Percentiles rank a stretch among this genome's conserved stretches.
Conservation (phyloP, 2,329 filamentous ascomycete genomes). For the Ophidiomyces ophidiicola region DNA sequence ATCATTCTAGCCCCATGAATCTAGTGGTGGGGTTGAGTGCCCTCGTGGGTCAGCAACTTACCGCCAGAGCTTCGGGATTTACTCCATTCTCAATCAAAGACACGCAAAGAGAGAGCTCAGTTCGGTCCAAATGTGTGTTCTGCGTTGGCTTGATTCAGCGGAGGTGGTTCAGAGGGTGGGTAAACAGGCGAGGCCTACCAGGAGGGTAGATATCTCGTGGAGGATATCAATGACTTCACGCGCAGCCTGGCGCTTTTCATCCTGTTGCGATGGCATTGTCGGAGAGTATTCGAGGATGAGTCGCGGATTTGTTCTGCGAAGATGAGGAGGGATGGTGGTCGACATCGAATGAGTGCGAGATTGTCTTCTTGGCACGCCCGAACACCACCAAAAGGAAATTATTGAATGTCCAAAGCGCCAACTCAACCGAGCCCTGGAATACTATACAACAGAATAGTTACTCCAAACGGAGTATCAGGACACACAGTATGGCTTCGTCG, state of each 20-base stretch:
- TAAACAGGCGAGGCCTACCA: constrained; percentile 24
- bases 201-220: constrained; percentile 38
- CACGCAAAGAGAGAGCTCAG: constrained; percentile 85
- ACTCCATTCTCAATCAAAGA: constrained; percentile 96
- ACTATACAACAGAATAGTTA: too few species aligned
- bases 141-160: constrained; percentile 28
- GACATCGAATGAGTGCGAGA: too few species aligned
- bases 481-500: constrained; percentile 5
- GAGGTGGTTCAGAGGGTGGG: neutral
- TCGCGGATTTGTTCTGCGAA: neutral
- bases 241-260: constrained; percentile 39
- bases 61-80: constrained; percentile 86
- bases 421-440: too few species aligned
- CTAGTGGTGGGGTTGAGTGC: too few species aligned
- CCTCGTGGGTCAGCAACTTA: constrained; percentile 44
- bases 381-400: too few species aligned
- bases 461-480: too few species aligned
- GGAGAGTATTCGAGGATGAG: neutral
- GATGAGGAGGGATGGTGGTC: too few species aligned
- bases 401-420: too few species aligned
- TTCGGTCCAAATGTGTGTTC: constrained; percentile 89
- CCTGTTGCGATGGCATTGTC: constrained; percentile 31
- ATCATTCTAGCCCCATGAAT: too few species aligned
- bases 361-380: too few species aligned
- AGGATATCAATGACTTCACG: constrained; percentile 41